phyloP scores from a whole-genome alignment of 1,284 basidiomycete genomes.

The Austroboletus rostrupii region DNA sequence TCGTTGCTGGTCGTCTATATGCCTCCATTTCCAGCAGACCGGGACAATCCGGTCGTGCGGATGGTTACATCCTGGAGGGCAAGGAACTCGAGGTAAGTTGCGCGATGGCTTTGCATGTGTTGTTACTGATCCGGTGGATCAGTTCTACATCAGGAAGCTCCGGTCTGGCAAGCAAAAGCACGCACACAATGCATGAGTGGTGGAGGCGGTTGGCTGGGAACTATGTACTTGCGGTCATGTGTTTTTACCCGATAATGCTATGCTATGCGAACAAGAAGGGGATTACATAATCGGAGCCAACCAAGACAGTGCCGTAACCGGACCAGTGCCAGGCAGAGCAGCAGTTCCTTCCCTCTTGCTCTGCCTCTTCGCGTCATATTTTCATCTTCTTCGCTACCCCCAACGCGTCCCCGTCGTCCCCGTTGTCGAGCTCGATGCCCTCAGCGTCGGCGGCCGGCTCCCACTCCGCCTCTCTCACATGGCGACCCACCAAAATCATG shows the following conservation, averaged over 20 bases:
- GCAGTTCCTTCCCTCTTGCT: constrained; percentile 22
- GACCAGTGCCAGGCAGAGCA: constrained; percentile 19
- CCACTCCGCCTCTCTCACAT: constrained; percentile 38
- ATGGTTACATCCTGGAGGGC: constrained; percentile 95
- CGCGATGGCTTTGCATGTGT: constrained; percentile 4
- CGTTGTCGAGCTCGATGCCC: constrained; percentile 36
- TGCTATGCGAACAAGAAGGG: not conserved
- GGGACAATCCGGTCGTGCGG: constrained; percentile 89
- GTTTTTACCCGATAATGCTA: constrained; percentile 10
- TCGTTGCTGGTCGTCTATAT: constrained; percentile 85
- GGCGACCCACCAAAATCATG: constrained; percentile 81
- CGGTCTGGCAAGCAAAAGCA: constrained; percentile 93
- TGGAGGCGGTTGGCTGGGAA: not conserved
- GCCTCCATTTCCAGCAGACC: constrained; percentile 89
- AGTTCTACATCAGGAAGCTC: constrained; percentile 94
- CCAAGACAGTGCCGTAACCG: constrained; percentile 28
- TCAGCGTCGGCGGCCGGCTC: constrained; percentile 34
- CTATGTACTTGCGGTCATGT: constrained; percentile 1
- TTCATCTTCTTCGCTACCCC: constrained; percentile 13
- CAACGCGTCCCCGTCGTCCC: constrained; percentile 22
- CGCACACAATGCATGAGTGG: constrained; percentile 48
- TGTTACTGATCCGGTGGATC: constrained; percentile 13
- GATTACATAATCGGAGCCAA: constrained; percentile 27
- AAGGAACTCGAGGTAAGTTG: constrained; percentile 85
- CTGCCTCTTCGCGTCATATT: constrained; percentile 34